Evolutionary conservation across 2,329 filamentous ascomycete species (phyloP).

Genomic region (Venturia carpophila): DNA sequence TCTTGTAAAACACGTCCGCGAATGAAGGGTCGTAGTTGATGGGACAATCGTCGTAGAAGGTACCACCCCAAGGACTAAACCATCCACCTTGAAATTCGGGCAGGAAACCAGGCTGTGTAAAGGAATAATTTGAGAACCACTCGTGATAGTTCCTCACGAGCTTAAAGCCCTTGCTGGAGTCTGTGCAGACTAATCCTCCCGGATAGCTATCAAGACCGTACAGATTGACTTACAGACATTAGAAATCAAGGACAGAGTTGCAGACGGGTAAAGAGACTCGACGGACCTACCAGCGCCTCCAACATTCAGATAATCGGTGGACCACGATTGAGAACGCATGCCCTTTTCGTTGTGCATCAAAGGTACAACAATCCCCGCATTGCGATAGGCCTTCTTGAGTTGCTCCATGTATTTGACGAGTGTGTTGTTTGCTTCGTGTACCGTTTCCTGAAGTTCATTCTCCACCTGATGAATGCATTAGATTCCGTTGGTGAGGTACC

Average conservation of each 20-base stretch:
- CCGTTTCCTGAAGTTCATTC: slow-evolving; percentile 50
- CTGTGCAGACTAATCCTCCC: slow-evolving; percentile 37
- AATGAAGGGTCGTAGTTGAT: slow-evolving; percentile 40
- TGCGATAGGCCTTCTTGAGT: slow-evolving; percentile 45
- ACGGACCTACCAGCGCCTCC: slow-evolving; percentile 27
- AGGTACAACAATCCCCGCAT: slow-evolving; percentile 51
- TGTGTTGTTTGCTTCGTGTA: slow-evolving; percentile 41
- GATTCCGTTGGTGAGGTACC: no score
- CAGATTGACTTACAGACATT: slow-evolving; percentile 42
- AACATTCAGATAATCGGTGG: slow-evolving; percentile 49
- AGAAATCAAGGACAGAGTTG: background rate
- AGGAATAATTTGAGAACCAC: slow-evolving; percentile 21
- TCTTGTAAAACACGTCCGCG: slow-evolving; percentile 56
- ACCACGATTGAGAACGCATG: slow-evolving; percentile 52
- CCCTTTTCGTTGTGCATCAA: slow-evolving; percentile 54
- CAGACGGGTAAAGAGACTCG: slow-evolving; percentile 29
- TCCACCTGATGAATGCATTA: slow-evolving; percentile 46
- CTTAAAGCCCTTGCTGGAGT: slow-evolving; percentile 13
- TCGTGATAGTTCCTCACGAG: slow-evolving; percentile 12
- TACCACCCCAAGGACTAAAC: slow-evolving; percentile 55
- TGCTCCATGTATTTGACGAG: slow-evolving; percentile 51
- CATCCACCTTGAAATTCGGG: slow-evolving; percentile 54
- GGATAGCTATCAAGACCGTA: slow-evolving; percentile 47
- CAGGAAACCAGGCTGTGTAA: slow-evolving; percentile 46
- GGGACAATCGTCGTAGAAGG: slow-evolving; percentile 15